Percentiles rank a stretch among this genome's conserved stretches.
phyloP scores from a whole-genome alignment of 768 basidiomycete genomes.

The Termitomyces bulborhizus region DNA sequence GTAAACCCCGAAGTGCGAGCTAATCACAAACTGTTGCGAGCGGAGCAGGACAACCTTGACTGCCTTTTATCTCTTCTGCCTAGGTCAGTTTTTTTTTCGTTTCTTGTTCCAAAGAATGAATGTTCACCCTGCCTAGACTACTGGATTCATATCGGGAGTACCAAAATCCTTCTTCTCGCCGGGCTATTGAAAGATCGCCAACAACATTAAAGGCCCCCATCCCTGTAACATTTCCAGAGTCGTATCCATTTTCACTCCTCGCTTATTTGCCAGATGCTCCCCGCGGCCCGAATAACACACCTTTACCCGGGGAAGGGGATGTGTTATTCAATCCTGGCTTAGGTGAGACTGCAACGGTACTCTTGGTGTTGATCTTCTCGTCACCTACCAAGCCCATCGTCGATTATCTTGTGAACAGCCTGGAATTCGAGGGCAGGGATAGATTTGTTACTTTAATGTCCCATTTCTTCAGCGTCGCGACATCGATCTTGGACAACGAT shows the following conservation, averaged over 20 bases:
- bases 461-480: constrained; percentile 75
- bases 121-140: constrained; percentile 39
- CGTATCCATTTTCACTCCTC: constrained; percentile 86
- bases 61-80: constrained; percentile 78
- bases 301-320: constrained; percentile 38
- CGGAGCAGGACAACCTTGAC: constrained; percentile 93
- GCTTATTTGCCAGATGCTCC: constrained; percentile 55
- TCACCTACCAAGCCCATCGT: constrained; percentile 72
- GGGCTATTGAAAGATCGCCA: constrained; percentile 62
- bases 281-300: constrained; percentile 33
- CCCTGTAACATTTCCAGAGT: constrained; percentile 88
- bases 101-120: neutral
- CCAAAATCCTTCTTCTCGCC: constrained; percentile 57
- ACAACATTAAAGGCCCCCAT: constrained; percentile 49
- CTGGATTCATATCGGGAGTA: constrained; percentile 87
- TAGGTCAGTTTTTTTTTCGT: constrained; percentile 37
- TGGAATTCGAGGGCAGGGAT: constrained; percentile 88
- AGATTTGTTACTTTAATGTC: constrained; percentile 65
- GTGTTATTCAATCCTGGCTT: constrained; percentile 64
- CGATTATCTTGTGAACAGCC: constrained; percentile 69
- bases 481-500: constrained; percentile 78
- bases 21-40: constrained; percentile 55
- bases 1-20: constrained; percentile 57
- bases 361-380: constrained; percentile 77
- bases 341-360: constrained; percentile 82